Conservation (phyloP, 441 rosid genomes). For the Erodium moschatum region DNA sequence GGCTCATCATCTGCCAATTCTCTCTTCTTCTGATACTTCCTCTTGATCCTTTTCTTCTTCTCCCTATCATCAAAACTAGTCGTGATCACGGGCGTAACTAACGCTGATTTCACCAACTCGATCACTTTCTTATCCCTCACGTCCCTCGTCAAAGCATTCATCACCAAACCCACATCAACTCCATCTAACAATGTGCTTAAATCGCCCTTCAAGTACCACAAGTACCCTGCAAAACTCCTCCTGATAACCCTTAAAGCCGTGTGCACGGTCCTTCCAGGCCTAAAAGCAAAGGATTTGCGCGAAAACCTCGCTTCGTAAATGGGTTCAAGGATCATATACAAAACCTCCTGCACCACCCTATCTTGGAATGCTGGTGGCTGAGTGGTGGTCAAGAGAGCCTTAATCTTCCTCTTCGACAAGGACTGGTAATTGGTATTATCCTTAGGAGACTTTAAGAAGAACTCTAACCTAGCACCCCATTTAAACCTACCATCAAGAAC, state of each 20-base stretch:
- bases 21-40: slow-evolving; percentile 83
- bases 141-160: slow-evolving; percentile 80
- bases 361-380: slow-evolving; percentile 86
- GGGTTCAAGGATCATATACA: slow-evolving; percentile 77
- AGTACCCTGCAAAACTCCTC: slow-evolving; percentile 76
- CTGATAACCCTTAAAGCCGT: slow-evolving; percentile 75
- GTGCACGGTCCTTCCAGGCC: slow-evolving; percentile 87
- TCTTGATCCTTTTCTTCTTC: slow-evolving; percentile 63
- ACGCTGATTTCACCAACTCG: slow-evolving; percentile 68
- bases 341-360: slow-evolving; percentile 80
- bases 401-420: slow-evolving; percentile 84
- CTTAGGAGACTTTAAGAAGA: slow-evolving; percentile 70
- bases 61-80: slow-evolving; percentile 24
- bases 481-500: slow-evolving; percentile 86
- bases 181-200: slow-evolving; percentile 85
- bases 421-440: slow-evolving; percentile 77
- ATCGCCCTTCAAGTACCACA: slow-evolving; percentile 87
- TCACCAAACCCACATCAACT: slow-evolving; percentile 70
- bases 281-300: slow-evolving; percentile 73
- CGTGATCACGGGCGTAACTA: slow-evolving; percentile 71
- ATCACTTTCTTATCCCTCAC: slow-evolving; percentile 86
- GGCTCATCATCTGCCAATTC: slow-evolving; percentile 95
- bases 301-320: slow-evolving; percentile 78
- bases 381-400: slow-evolving; percentile 71
- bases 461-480: slow-evolving; percentile 89